Base-by-base conservation (phyloP, 106 monocot species). In the Amphibolis antarctica region DNA sequence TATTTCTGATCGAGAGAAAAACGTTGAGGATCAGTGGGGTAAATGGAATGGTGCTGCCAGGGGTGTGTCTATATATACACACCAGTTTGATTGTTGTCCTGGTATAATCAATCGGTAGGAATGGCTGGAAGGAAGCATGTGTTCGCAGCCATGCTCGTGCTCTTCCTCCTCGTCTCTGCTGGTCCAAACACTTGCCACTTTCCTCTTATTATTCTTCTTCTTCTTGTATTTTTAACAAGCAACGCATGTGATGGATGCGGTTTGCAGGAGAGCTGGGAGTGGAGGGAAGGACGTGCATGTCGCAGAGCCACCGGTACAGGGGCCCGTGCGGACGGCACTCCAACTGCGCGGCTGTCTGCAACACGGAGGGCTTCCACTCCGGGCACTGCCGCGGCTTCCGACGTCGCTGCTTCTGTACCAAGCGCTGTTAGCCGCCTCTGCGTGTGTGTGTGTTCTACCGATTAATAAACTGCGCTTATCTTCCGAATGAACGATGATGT, bases 321-420 rank as follows among this genome's bases (percentile, higher is more conserved):
- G 76, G 76, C 1, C 31, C 31, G 0, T 77, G 76, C 63, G 1
- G 53, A 15, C 64, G 76, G 4, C n/a, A 15, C 50, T 42, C 42
- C 50, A 77, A 77, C 52, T 77, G 76, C 26, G 65, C 59, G 5
- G 42, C 13, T 28, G 59, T 77, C 28, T 77, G 71, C 76, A 3
- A 18, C 4, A 65, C 46, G 1, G 76, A 77, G 59, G 76, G 76
- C 51, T 77, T 71, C 62, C 50, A 27, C 20, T 65, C 63, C 9
- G 76, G 76, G 4, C 42, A 53, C 2, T 77, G 76, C 64, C 24
- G 30, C 1, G 70, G 71, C 26, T 28, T 54, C 65, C 76, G 66
- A 5, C 70, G 50, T 49, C 76, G 76, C 7, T 77, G 76, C 65
- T 66, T 77, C 55, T 77, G 76, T 71, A 47, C 13, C 15, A 70